Conservation (phyloP, 2,329 filamentous ascomycete genomes). For the Ceratocystis lukuohia region DNA sequence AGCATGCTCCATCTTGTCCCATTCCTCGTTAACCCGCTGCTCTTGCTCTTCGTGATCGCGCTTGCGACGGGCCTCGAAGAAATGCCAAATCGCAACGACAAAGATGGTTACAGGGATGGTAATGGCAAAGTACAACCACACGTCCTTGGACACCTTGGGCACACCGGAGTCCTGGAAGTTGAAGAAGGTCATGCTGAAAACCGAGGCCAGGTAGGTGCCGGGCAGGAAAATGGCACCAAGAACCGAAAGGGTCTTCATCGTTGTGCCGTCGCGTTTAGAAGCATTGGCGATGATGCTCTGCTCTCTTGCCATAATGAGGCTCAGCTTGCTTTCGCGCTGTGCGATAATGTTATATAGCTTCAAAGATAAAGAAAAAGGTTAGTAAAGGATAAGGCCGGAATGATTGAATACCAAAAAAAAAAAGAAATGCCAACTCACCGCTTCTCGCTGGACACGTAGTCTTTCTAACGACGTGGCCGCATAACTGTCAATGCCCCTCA, state of each 20-base stretch:
- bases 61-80: conserved; percentile 40
- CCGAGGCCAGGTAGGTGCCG: conserved; percentile 47
- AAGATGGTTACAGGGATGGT: conserved; percentile 43
- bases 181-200: conserved; percentile 56
- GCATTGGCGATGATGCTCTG: conserved; percentile 46
- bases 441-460: conserved; percentile 47
- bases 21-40: conserved; percentile 39
- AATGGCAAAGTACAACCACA: conserved; percentile 53
- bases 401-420: neutral
- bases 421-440: conserved; percentile 31
- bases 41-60: conserved; percentile 37
- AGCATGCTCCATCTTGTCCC: conserved; percentile 42
- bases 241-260: conserved; percentile 52
- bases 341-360: conserved; percentile 54
- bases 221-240: conserved; percentile 51
- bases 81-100: conserved; percentile 43
- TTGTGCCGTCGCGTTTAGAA: conserved; percentile 47
- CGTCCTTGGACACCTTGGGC: conserved; percentile 34
- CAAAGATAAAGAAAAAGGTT: neutral
- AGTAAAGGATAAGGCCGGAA: neutral
- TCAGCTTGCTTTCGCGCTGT: conserved; percentile 50
- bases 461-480: conserved; percentile 48
- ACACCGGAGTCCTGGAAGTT: conserved; percentile 39
- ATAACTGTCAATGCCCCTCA: conserved; percentile 49
- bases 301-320: conserved; percentile 48